Evolutionary conservation across 306 rosid genomes (phyloP), one percentile per base, ranked within the genome.

Genomic region (Quercus wislizeni): DNA sequence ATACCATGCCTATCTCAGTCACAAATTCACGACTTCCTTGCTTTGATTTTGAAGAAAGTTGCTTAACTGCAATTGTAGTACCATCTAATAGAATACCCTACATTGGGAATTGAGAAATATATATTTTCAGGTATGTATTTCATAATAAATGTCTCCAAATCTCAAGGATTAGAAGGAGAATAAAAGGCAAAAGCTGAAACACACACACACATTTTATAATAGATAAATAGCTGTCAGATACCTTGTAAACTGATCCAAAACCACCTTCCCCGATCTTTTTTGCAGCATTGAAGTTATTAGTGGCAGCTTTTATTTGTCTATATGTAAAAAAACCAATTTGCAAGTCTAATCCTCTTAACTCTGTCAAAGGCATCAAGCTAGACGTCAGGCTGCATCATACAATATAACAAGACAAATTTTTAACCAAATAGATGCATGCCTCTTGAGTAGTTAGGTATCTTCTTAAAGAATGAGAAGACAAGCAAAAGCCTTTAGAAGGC

Each of bases 221-320:
- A 35, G 41, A 35, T 5, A 35, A 35, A 35, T 35, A 35, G 8
- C 2, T 5, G 0, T 35, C 2, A 6, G 8, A 35, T 35, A 6
- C 41, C 95, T 90, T 84, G 79, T 89, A 88, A 69, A 91, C 91
- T 41, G 86, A 81, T 83, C 97, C 93, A 86, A 91, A 91, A 76
- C 97, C 97, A 23, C 97, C 93, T 85, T 91, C 91, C 55, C 91
- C 92, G 23, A 91, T 70, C 85, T 83, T 89, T 69, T 89, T 91
- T 49, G 30, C 74, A 71, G 85, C 71, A 79, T 67, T 81, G 31
- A 91, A 91, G 71, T 85, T 85, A 56, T 89, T 84, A 9, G 96
- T 89, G 65, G 96, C 92, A 17, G 79, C 84, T 78, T 76, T 71
- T 6, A 71, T 72, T 71, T 79, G 77, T 14, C 35, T 71, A 21